Evolutionary conservation across 495 filamentous ascomycete genomes (phyloP), one percentile per base, ranked within the genome.

Genomic region (Sordaria brevicollis): DNA sequence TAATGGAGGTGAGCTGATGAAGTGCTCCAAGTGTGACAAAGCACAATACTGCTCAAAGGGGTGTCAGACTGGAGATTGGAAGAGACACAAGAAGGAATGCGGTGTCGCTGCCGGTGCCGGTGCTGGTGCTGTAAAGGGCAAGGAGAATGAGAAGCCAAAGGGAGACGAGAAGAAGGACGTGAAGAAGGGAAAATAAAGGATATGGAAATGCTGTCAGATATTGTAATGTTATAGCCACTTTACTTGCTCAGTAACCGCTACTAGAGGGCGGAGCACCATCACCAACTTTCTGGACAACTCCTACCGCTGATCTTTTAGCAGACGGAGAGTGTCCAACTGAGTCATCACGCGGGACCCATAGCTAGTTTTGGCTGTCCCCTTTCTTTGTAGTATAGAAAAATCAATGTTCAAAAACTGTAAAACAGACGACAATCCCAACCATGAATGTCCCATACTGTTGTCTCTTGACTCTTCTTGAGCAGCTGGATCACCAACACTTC

Each of bases 11-110:
- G 37, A 36, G 4, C 35, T 77, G 35, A 31, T 73, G 8, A 73
- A 65, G 15, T 77, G 76, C 49, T 13, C 66, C 11, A 71, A 75
- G 65, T 76, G 76, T 13, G 66, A 65, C 54, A 65, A 67, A 41
- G 73, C 68, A 21, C 69, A 54, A 36, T 77, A 77, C 36, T 77
- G 74, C 67, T 74, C 73, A 3, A 21, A 35, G 19, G 70, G 71
- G 13, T 76, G 74, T 36, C 71, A 75, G 67, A 35, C 66, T 6
- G 71, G 39, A n/a, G 74, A 76, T 43, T 77, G 74, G 74, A 77
- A 77, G 67, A 72, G 72, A 25, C 74, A 75, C 29, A 69, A 73
- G n/a, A 73, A 71, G 70, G 73, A 74, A 7, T 75, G 76, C 35
- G 11, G 10, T 39, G 29, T 25, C 29, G 43, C 19, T 54, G 19